Percentiles rank a stretch among this genome's conserved stretches.
phyloP scores from a whole-genome alignment of 805 yeast species.

The Spathaspora hagerdaliae region DNA sequence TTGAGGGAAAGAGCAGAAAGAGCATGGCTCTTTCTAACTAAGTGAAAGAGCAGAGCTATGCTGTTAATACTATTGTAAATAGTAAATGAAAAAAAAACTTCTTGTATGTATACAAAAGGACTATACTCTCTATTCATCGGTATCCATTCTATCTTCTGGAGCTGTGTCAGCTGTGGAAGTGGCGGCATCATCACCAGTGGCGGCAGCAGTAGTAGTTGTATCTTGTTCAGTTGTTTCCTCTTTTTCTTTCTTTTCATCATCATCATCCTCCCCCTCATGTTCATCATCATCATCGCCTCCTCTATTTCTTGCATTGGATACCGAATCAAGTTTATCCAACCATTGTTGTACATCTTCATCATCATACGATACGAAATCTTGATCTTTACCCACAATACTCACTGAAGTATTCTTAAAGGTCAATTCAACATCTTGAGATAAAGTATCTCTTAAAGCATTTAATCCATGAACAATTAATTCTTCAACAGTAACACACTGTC shows the following conservation, averaged over 20 bases:
- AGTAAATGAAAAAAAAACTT: too few relatives aligned
- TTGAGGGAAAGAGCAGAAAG: not conserved
- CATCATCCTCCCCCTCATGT: constrained; percentile 41
- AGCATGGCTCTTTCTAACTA: too few relatives aligned
- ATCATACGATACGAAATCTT: constrained; percentile 72
- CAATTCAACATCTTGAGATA: constrained; percentile 91
- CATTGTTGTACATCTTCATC: constrained; percentile 83
- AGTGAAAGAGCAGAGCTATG: too few relatives aligned
- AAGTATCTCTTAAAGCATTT: constrained; percentile 87
- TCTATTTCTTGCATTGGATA: constrained; percentile 52
- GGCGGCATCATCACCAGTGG: constrained; percentile 6
- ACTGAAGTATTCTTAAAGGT: constrained; percentile 81
- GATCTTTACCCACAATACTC: constrained; percentile 85
- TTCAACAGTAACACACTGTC: constrained; percentile 56
- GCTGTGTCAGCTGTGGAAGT: constrained; percentile 4
- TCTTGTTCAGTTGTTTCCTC: constrained; percentile 12
- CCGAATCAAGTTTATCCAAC: constrained; percentile 71
- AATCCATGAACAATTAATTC: constrained; percentile 82
- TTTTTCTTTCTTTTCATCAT: constrained; percentile 27
- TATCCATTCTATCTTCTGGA: constrained; percentile 36
- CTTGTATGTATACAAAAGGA: too few relatives aligned
- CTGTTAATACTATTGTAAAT: too few relatives aligned
- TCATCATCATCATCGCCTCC: constrained; percentile 34
- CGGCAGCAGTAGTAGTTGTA: constrained; percentile 6
- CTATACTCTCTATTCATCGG: constrained; percentile 22